Evolutionary conservation across 805 yeast species (phyloP).

Genomic region (Ogataea trehalophila): DNA sequence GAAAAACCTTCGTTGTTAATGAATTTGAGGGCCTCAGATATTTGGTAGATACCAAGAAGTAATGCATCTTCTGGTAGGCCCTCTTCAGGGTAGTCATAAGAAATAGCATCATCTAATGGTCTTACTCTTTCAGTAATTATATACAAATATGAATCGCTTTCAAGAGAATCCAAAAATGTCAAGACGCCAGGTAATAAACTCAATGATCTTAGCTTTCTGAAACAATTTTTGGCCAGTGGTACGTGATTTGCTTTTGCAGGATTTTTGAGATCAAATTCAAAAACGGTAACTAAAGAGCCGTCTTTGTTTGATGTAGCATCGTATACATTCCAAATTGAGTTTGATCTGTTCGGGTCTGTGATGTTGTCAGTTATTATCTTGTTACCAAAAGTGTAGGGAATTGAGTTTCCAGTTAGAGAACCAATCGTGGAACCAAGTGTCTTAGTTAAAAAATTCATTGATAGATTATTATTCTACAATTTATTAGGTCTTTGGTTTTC

Average conservation of each 20-base stretch:
- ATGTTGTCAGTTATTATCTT: conserved; percentile 26
- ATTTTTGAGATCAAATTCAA: conserved; percentile 52
- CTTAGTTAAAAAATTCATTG: conserved; percentile 66
- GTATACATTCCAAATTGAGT: conserved; percentile 57
- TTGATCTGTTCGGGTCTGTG: conserved; percentile 24
- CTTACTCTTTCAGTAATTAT: conserved; percentile 63
- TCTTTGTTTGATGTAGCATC: conserved; percentile 53
- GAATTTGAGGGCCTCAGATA: conserved; percentile 50
- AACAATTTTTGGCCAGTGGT: conserved; percentile 41
- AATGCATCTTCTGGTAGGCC: conserved; percentile 30
- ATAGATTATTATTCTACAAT: no score
- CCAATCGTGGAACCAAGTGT: conserved; percentile 51
- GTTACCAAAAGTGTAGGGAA: conserved; percentile 55
- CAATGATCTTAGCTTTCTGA: conserved; percentile 47
- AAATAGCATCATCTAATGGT: conserved; percentile 43
- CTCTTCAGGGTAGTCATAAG: conserved; percentile 21
- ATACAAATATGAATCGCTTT: conserved; percentile 51
- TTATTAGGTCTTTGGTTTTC: not conserved
- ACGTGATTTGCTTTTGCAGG: conserved; percentile 28
- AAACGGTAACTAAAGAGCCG: conserved; percentile 54
- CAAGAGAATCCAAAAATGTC: conserved; percentile 56
- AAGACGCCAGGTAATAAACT: conserved; percentile 65
- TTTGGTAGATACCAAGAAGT: conserved; percentile 50
- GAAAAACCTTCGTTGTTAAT: conserved; percentile 54
- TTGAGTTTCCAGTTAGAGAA: conserved; percentile 50